Evolutionary conservation across 2,329 filamentous ascomycete species (phyloP).

Genomic region (Beauveria asiatica): DNA sequence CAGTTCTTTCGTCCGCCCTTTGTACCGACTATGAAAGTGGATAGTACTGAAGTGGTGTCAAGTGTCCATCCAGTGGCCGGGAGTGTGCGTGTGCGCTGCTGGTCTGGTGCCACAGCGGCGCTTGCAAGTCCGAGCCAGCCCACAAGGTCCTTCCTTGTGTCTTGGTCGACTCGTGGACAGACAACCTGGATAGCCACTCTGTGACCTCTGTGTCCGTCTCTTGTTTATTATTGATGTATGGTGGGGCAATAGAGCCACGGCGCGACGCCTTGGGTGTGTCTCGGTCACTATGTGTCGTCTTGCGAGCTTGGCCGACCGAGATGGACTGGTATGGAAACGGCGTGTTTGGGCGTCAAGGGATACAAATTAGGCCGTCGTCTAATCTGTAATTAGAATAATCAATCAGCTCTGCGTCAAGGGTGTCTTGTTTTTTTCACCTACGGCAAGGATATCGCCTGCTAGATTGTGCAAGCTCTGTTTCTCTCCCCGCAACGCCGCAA

Average conservation of each 20-base stretch:
- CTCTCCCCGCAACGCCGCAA: neutral
- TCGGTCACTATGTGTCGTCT: constrained; percentile 4
- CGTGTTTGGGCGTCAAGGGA: neutral
- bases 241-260: constrained; percentile 1
- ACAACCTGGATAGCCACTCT: constrained; percentile 8
- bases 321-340: neutral
- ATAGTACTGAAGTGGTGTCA: neutral
- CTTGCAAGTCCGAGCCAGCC: constrained; percentile 8
- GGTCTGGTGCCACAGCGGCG: neutral
- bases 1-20: neutral
- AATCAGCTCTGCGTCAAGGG: neutral
- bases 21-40: constrained; percentile 1
- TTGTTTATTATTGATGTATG: constrained; percentile 1
- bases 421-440: neutral
- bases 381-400: neutral
- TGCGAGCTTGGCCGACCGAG: constrained; percentile 3
- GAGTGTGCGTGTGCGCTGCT: neutral
- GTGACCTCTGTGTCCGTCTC: constrained; percentile 1
- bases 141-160: constrained; percentile 6
- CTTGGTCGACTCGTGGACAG: neutral
- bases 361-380: neutral
- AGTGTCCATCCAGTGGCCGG: neutral
- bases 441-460: neutral
- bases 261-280: neutral
- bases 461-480: neutral